Conservation (phyloP, 805 yeast genomes). For the Scheffersomyces coipomensis region DNA sequence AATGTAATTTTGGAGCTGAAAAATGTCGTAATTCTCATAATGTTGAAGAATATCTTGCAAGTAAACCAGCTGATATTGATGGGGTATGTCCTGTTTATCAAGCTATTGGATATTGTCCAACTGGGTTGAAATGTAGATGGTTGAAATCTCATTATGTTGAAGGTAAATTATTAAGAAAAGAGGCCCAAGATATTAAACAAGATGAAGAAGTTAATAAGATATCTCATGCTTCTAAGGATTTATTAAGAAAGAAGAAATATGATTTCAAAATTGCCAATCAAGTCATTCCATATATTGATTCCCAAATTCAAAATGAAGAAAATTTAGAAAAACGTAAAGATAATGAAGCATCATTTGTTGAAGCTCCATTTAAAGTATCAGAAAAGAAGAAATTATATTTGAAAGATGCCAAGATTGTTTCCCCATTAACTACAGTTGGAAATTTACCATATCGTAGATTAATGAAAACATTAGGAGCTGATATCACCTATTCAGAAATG, state of each 20-base stretch:
- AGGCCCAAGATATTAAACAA: slow-evolving; percentile 12
- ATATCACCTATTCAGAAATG: slow-evolving; percentile 94
- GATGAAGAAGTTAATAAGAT: slow-evolving; percentile 63
- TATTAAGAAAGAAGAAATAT: slow-evolving; percentile 61
- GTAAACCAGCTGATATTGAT: slow-evolving; percentile 69
- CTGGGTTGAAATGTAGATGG: slow-evolving; percentile 93
- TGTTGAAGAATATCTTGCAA: slow-evolving; percentile 56
- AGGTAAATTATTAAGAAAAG: slow-evolving; percentile 42
- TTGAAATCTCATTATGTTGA: slow-evolving; percentile 67
- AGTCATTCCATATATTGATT: slow-evolving; percentile 63
- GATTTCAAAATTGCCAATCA: slow-evolving; percentile 56
- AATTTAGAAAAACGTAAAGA: slow-evolving; percentile 34
- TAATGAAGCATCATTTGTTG: slow-evolving; percentile 56
- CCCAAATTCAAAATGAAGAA: slow-evolving; percentile 46
- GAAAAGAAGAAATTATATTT: slow-evolving; percentile 80
- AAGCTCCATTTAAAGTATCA: slow-evolving; percentile 71
- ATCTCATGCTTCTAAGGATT: slow-evolving; percentile 40
- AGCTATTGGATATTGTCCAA: slow-evolving; percentile 86
- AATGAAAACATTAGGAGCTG: slow-evolving; percentile 89
- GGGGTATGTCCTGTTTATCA: slow-evolving; percentile 83
- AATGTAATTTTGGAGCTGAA: slow-evolving; percentile 66
- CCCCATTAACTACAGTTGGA: slow-evolving; percentile 97
- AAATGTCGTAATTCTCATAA: slow-evolving; percentile 80
- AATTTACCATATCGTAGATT: slow-evolving; percentile 92
- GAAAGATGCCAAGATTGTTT: slow-evolving; percentile 75